These are phyloP conservation scores for Naematelia aurantialba DNA, from an alignment of 768 basidiomycete genomes.

Conservation along the genomic window DNA sequence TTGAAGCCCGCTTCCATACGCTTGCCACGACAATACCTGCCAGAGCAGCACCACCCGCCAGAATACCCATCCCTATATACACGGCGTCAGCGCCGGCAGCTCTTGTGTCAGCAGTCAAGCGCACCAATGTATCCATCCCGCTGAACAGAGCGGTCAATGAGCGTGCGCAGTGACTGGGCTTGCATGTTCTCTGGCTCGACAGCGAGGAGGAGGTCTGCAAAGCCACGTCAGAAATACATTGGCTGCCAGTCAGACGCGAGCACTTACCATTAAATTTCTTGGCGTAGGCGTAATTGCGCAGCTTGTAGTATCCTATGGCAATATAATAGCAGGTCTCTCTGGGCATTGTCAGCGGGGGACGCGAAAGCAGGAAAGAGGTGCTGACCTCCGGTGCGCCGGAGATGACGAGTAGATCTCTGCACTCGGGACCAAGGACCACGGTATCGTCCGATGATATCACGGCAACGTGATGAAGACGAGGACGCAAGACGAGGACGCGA, in stretches of 20 bases:
- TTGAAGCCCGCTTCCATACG: conserved; percentile 29
- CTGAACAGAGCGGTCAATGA: conserved; percentile 81
- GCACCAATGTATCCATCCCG: conserved; percentile 83
- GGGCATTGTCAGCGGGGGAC: neutral
- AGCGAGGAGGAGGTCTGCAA: conserved; percentile 71
- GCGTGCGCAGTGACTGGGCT: conserved; percentile 73
- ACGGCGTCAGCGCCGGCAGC: too few species aligned
- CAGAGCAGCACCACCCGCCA: conserved; percentile 81
- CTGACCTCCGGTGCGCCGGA: conserved; percentile 61
- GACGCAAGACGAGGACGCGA: too few species aligned
- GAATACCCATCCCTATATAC: conserved; percentile 88
- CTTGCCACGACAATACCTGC: conserved; percentile 55
- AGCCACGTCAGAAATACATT: neutral
- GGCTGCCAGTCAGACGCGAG: too few species aligned
- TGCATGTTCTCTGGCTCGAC: conserved; percentile 93
- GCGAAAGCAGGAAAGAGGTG: neutral
- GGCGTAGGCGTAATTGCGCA: conserved; percentile 89
- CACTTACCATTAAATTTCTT: conserved; percentile 85
- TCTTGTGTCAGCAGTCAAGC: conserved; percentile 8
- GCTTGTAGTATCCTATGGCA: conserved; percentile 92
- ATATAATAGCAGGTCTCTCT: conserved; percentile 96
- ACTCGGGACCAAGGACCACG: neutral
- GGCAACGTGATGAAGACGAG: too few species aligned
- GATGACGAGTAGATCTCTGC: conserved; percentile 88
- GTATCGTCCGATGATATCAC: too few species aligned